These are phyloP conservation scores for Sarcodon sp. DNA, from an alignment of 768 basidiomycete species.

Conservation along the genomic window DNA sequence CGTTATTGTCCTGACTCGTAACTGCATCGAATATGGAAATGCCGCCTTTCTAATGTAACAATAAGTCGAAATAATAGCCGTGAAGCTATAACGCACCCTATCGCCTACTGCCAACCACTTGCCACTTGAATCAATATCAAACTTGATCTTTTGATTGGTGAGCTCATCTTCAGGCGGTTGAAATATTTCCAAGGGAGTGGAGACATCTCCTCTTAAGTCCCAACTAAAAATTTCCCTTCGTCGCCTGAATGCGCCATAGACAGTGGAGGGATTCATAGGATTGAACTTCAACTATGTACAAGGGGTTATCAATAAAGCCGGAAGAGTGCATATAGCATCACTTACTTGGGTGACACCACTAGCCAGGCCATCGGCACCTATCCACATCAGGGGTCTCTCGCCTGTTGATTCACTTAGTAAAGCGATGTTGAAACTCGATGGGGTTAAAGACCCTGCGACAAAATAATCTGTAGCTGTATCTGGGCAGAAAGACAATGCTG, in stretches of 20 bases:
- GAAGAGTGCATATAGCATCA: background rate
- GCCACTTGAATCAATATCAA: slow-evolving; percentile 66
- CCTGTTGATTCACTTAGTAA: slow-evolving; percentile 51
- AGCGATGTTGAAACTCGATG: slow-evolving; percentile 41
- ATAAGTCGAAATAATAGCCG: background rate
- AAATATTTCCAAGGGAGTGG: slow-evolving; percentile 26
- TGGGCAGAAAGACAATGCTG: slow-evolving; percentile 67
- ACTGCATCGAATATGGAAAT: slow-evolving; percentile 41
- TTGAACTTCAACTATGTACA: slow-evolving; percentile 59
- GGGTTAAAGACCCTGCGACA: slow-evolving; percentile 67
- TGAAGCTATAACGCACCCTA: slow-evolving; percentile 33
- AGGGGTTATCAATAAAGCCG: background rate
- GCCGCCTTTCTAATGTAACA: slow-evolving; percentile 34
- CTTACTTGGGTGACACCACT: slow-evolving; percentile 45
- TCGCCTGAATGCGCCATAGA: slow-evolving; percentile 74
- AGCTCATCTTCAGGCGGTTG: slow-evolving; percentile 4
- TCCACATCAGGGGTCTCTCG: slow-evolving; percentile 41
- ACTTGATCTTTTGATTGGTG: slow-evolving; percentile 71
- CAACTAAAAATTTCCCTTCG: slow-evolving; percentile 53
- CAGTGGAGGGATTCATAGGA: slow-evolving; percentile 49
- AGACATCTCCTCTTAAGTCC: slow-evolving; percentile 59
- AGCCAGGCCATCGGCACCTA: slow-evolving; percentile 36
- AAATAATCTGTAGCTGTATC: slow-evolving; percentile 44
- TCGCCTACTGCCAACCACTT: slow-evolving; percentile 52
- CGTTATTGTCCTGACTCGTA: slow-evolving; percentile 2